These are phyloP conservation scores for Wallemia ichthyophaga DNA, from an alignment of 1,284 basidiomycete species.

Conservation along the genomic window DNA sequence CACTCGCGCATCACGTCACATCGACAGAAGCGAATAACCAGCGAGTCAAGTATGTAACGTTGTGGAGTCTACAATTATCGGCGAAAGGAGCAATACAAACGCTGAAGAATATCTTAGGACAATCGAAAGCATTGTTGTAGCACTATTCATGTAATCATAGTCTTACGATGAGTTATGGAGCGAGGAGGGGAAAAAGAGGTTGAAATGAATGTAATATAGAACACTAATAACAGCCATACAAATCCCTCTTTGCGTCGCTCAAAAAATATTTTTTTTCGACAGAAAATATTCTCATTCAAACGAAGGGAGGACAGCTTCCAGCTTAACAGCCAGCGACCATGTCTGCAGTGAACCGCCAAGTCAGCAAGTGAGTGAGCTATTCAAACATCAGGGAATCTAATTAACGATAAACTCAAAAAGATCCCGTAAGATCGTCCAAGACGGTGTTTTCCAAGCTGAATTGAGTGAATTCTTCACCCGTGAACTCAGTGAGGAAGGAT, in stretches of 20 bases:
- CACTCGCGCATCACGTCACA: constrained; percentile 67
- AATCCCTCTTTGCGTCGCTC: neutral
- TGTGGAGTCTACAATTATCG: constrained; percentile 49
- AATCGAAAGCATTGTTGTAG: neutral
- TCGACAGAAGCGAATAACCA: constrained; percentile 51
- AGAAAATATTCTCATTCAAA: neutral
- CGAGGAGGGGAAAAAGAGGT: too few species aligned
- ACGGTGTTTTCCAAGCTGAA: constrained; percentile 95
- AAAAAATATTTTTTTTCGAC: neutral
- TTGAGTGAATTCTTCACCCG: constrained; percentile 96
- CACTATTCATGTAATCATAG: neutral
- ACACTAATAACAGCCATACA: too few species aligned
- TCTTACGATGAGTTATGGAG: neutral
- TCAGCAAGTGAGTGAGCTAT: neutral
- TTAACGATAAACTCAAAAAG: too few species aligned
- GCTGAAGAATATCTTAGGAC: constrained; percentile 24
- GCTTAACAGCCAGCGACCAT: neutral
- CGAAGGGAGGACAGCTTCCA: too few species aligned
- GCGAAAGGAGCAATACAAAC: constrained; percentile 31
- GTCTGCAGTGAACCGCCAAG: neutral
- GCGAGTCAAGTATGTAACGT: constrained; percentile 51
- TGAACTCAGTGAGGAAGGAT: constrained; percentile 96
- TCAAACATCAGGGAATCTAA: too few species aligned
- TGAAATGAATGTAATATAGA: too few species aligned
- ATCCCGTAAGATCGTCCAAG: constrained; percentile 12